Conservation (phyloP, 768 basidiomycete genomes). For the Mycena belliarum region DNA sequence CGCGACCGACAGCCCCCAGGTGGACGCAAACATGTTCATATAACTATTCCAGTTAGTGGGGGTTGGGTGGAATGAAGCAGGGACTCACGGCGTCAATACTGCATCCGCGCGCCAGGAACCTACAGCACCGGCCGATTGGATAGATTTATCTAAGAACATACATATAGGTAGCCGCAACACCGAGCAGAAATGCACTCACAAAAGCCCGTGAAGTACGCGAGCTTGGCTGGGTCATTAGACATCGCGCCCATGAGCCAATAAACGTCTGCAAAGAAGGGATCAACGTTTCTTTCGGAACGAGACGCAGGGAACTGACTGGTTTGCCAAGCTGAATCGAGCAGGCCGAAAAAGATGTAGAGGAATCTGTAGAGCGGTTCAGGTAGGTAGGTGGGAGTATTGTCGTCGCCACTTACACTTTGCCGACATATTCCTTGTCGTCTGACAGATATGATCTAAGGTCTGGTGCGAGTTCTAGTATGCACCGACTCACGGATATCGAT, state of each 20-base stretch:
- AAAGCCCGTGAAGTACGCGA: constrained; percentile 80
- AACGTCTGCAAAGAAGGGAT: too few relatives aligned
- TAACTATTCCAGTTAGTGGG: constrained; percentile 39
- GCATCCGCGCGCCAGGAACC: constrained; percentile 74
- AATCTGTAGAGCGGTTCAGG: constrained; percentile 24
- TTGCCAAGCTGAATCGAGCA: constrained; percentile 86
- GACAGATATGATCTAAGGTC: background rate
- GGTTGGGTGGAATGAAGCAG: background rate
- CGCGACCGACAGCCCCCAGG: constrained; percentile 52
- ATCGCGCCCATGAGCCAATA: constrained; percentile 87
- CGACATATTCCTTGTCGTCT: constrained; percentile 52
- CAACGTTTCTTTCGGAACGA: too few relatives aligned
- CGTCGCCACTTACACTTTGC: constrained; percentile 35
- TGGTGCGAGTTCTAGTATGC: background rate
- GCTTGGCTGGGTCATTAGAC: constrained; percentile 79
- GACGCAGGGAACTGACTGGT: too few relatives aligned
- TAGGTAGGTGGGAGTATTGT: background rate
- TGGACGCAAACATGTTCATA: constrained; percentile 58
- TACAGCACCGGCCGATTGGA: constrained; percentile 78
- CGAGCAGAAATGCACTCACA: constrained; percentile 50
- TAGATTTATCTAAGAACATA: constrained; percentile 55
- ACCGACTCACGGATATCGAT: constrained; percentile 15
- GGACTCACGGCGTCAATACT: constrained; percentile 56
- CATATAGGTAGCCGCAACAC: background rate
- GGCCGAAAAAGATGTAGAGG: constrained; percentile 71